phyloP scores from a whole-genome alignment of 805 yeast species.

The Spathaspora passalidarum region DNA sequence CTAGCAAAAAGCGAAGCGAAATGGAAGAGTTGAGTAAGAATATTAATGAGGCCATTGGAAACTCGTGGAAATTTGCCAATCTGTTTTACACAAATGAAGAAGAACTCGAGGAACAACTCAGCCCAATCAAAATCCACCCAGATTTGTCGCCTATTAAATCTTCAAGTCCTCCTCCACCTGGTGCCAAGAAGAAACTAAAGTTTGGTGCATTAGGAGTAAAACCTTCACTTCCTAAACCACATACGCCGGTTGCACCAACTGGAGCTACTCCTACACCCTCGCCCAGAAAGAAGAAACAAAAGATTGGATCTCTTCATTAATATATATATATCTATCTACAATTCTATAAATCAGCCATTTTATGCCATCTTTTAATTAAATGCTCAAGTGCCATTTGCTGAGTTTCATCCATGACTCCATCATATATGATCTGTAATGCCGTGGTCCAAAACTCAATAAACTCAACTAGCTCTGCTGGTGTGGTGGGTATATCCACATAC shows the following conservation, averaged over 20 bases:
- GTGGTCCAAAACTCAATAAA: slow-evolving; percentile 55
- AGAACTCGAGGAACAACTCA: neutral
- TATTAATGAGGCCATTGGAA: slow-evolving; percentile 1
- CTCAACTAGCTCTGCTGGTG: slow-evolving; percentile 20
- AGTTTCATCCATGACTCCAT: slow-evolving; percentile 20
- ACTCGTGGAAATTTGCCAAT: slow-evolving; percentile 7
- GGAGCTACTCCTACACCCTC: neutral
- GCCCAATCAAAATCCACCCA: neutral
- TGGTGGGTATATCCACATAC: slow-evolving; percentile 11
- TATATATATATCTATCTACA: neutral
- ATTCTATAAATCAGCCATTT: slow-evolving; percentile 5
- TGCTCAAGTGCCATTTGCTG: slow-evolving; percentile 27
- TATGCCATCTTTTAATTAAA: slow-evolving; percentile 33
- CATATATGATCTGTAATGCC: slow-evolving; percentile 43
- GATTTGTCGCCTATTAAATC: too few species aligned
- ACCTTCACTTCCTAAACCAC: too few species aligned
- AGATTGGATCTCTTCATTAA: slow-evolving; percentile 5
- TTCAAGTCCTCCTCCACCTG: too few species aligned
- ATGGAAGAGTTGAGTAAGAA: slow-evolving; percentile 1
- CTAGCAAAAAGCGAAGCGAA: neutral
- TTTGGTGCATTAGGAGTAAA: too few species aligned
- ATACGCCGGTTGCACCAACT: too few species aligned
- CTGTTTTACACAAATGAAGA: slow-evolving; percentile 1
- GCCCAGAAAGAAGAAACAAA: slow-evolving; percentile 6
- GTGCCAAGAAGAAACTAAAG: too few species aligned